Evolutionary conservation across 2,329 filamentous ascomycete species (phyloP), one percentile per base, ranked within the genome.

Genomic region (Corniculantispora saksenae): DNA sequence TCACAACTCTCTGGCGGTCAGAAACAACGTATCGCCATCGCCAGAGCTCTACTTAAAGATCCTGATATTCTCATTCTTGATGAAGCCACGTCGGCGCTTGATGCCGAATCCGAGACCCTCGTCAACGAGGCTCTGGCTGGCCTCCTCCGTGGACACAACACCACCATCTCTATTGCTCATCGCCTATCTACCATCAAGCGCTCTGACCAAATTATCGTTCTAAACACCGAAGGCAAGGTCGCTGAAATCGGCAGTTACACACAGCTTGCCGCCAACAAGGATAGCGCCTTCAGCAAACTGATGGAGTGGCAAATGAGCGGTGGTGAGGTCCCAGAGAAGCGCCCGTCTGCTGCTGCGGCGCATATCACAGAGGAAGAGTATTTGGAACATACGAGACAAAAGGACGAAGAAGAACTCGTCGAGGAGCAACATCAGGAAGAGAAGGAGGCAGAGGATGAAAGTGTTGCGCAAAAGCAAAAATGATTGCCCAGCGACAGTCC

Each of bases 291-390:
- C 74, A 94, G 89, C 71, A 95, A 91, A 79, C 83, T 99, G 61
- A 99, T 99, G 95, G 94, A 98, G 78, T 98, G 94, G 94, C 95
- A 99, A 80, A 91, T 98, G 87, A 95, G 86, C 71, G 94, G 94
- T 15, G 91, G 91, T 10, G 93, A 97, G 64, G 73, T 82, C 10
- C 76, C 82, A 0, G 76, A 83, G 4, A 79, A 81, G 40, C 74
- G 69, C 23, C 73, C 67, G 56, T 72, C 68, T 25, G 74, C 72
- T n/a, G 70, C 70, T 3, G 74, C 74, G 12, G 76, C 77, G 4
- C 77, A 81, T 65, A 80, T 86, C 50, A 82, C 81, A 0, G 83
- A 86, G 72, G 76, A 72, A 5, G 84, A 87, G 35, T 64, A 64
- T 40, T 55, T 64, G 72, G 82, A 83, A 70, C 80, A 85, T 27